Conservation (phyloP, 1,139 yeast species). For the Blastobotrys capitulatus region DNA sequence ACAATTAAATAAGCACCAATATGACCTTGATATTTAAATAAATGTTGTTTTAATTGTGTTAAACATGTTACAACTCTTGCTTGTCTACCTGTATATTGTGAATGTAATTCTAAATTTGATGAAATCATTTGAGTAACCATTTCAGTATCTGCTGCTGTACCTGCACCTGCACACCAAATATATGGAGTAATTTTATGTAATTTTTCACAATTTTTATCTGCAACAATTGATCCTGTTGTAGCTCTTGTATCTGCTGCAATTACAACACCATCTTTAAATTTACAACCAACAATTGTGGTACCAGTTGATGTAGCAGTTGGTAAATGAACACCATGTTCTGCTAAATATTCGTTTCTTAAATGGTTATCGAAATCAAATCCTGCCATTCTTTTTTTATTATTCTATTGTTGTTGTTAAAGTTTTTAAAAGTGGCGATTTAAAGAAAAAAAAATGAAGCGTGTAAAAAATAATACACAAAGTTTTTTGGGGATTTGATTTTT, state of each 20-base stretch:
- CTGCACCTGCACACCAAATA: constrained; percentile 99
- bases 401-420: no score
- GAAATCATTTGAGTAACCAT: constrained; percentile 91
- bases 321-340: constrained; percentile 63
- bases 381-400: constrained; percentile 54
- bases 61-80: constrained; percentile 94
- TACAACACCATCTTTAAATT: constrained; percentile 87
- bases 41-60: constrained; percentile 89
- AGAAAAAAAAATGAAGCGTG: no score
- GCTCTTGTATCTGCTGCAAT: constrained; percentile 99
- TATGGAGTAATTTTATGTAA: constrained; percentile 85
- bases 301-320: constrained; percentile 97
- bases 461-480: no score
- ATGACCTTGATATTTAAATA: constrained; percentile 95
- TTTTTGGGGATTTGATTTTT: no score
- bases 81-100: constrained; percentile 72
- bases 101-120: constrained; percentile 84
- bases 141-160: constrained; percentile 99
- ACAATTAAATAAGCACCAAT: constrained; percentile 95
- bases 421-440: no score
- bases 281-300: constrained; percentile 96
- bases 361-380: constrained; percentile 91
- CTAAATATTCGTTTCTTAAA: constrained; percentile 75
- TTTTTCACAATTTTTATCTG: constrained; percentile 97
- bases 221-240: constrained; percentile 91